phyloP scores from a whole-genome alignment of 257 asterid species.

The Gynochthodes officinalis region DNA sequence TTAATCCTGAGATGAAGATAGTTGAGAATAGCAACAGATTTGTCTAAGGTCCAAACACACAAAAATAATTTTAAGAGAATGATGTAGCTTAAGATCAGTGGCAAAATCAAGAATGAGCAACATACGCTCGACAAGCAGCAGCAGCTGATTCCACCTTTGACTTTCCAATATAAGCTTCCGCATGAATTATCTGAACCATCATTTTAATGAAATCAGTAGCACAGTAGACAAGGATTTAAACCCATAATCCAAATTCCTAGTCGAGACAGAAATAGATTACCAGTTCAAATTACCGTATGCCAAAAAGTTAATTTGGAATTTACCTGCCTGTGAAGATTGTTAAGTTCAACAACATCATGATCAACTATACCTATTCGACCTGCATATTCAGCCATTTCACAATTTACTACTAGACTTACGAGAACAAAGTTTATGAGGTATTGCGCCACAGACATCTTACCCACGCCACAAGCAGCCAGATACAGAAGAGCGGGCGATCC shows the following conservation, averaged over 20 bases:
- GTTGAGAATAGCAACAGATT: slow-evolving; percentile 5
- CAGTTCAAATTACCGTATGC: background rate
- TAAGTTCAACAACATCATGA: slow-evolving; percentile 95
- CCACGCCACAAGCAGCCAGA: slow-evolving; percentile 85
- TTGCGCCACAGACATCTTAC: slow-evolving; percentile 18
- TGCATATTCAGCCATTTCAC: slow-evolving; percentile 23
- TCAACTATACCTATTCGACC: slow-evolving; percentile 96
- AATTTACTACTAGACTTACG: background rate
- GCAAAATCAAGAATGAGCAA: slow-evolving; percentile 10
- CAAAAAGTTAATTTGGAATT: background rate
- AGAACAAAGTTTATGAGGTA: background rate
- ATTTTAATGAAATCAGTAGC: background rate
- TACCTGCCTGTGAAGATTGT: slow-evolving; percentile 97
- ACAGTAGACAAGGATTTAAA: background rate
- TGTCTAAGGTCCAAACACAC: background rate
- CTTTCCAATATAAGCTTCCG: slow-evolving; percentile 90
- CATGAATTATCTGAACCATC: slow-evolving; percentile 67
- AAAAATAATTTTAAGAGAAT: background rate
- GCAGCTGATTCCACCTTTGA: slow-evolving; percentile 99
- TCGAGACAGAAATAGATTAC: background rate
- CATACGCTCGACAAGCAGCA: slow-evolving; percentile 91
- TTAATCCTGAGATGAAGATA: slow-evolving; percentile 53
- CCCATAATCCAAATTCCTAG: background rate
- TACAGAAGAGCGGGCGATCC: slow-evolving; percentile 92
- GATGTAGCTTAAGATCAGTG: background rate